A percentile compares a stretch with the other conserved stretches of the same genome.
These are phyloP conservation scores for Rosa lucieae DNA, from an alignment of 306 rosid species.

Conservation along the genomic window DNA sequence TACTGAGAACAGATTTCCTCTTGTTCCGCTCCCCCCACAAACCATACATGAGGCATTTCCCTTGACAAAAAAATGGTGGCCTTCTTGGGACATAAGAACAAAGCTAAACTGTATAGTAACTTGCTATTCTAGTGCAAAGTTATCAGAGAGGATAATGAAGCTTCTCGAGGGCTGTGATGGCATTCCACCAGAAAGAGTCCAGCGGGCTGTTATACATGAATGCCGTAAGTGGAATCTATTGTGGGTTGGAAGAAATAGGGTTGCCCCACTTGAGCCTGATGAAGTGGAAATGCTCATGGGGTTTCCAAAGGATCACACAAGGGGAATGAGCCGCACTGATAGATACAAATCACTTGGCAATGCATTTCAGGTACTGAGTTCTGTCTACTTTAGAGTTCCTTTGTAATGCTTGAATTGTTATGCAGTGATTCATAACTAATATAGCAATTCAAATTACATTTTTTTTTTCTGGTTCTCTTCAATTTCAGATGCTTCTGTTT, in stretches of 20 bases:
- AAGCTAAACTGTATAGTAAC: slow-evolving; percentile 85
- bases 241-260: slow-evolving; percentile 93
- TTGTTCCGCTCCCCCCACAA: slow-evolving; percentile 69
- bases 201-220: slow-evolving; percentile 60
- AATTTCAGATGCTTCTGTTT: neutral
- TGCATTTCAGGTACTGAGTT: slow-evolving; percentile 76
- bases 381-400: neutral
- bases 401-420: neutral
- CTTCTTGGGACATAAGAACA: slow-evolving; percentile 77
- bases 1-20: slow-evolving; percentile 61
- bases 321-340: slow-evolving; percentile 91
- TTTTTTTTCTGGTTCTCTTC: neutral
- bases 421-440: neutral
- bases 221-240: slow-evolving; percentile 95
- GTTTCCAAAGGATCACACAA: slow-evolving; percentile 90
- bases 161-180: slow-evolving; percentile 60
- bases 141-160: slow-evolving; percentile 69
- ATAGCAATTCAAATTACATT: neutral
- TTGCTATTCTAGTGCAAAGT: slow-evolving; percentile 61
- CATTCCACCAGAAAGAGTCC: slow-evolving; percentile 53
- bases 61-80: slow-evolving; percentile 89
- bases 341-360: slow-evolving; percentile 91
- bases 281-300: slow-evolving; percentile 90
- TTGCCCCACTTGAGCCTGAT: slow-evolving; percentile 91
- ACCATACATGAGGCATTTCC: slow-evolving; percentile 82